Conservation (phyloP, 2,329 filamentous ascomycete species). For the Pezicula rhizophila region DNA sequence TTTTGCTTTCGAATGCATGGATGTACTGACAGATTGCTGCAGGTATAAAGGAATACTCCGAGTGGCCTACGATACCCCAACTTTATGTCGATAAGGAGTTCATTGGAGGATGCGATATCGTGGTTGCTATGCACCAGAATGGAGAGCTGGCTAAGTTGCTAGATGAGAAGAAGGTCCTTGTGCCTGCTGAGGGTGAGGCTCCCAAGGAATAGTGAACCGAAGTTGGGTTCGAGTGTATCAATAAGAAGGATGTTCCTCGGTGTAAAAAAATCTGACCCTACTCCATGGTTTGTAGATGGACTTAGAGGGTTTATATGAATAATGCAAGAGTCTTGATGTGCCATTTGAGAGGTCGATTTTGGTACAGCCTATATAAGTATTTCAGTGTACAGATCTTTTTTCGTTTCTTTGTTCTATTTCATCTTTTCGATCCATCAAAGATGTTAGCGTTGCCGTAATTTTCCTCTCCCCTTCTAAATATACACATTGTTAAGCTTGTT, state of each 20-base stretch:
- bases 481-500: too few species aligned
- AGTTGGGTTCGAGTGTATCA: neutral
- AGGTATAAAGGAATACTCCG: conserved; percentile 99
- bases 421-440: too few species aligned
- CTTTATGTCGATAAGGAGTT: conserved; percentile 95
- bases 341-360: too few species aligned
- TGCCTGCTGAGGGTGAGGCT: conserved; percentile 17
- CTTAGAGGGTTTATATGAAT: neutral
- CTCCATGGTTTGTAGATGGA: neutral
- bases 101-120: conserved; percentile 92
- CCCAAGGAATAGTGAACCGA: neutral
- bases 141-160: conserved; percentile 87
- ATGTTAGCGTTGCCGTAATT: too few species aligned
- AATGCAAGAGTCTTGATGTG: too few species aligned
- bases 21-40: conserved; percentile 8
- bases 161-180: conserved; percentile 85
- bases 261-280: neutral
- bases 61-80: conserved; percentile 98
- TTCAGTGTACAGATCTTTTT: too few species aligned
- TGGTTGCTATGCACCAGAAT: conserved; percentile 95
- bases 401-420: too few species aligned
- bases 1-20: neutral
- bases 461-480: too few species aligned
- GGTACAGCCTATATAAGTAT: too few species aligned
- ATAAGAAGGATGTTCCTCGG: neutral